Evolutionary conservation across 2,329 filamentous ascomycete species (phyloP).

Genomic region (Colletotrichum endophyticum): DNA sequence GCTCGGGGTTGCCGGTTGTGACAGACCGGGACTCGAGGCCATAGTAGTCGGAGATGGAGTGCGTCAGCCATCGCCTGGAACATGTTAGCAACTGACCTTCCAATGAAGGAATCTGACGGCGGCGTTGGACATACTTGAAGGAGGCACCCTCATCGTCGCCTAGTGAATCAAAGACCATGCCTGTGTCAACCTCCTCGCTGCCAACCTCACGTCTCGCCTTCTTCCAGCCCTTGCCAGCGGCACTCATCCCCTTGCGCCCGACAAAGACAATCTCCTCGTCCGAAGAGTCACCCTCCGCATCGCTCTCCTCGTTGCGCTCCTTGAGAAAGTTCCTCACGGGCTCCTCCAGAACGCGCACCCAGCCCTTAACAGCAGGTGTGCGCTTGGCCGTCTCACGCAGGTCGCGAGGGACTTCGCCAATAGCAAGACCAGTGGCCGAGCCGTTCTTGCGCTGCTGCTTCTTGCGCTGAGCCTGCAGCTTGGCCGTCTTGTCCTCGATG

Average conservation of each 20-base stretch:
- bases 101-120: no score
- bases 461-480: conserved; percentile 47
- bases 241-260: conserved; percentile 69
- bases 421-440: conserved; percentile 46
- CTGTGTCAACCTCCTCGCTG: conserved; percentile 64
- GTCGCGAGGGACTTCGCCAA: conserved; percentile 75
- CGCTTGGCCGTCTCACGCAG: conserved; percentile 83
- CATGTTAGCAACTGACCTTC: conserved; percentile 5
- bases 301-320: conserved; percentile 43
- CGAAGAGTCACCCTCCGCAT: conserved; percentile 46
- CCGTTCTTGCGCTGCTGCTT: conserved; percentile 47
- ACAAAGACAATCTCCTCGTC: conserved; percentile 95
- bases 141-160: conserved; percentile 77
- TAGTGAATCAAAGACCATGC: conserved; percentile 80
- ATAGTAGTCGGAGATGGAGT: conserved; percentile 92
- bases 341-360: conserved; percentile 84
- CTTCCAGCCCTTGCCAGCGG: conserved; percentile 48
- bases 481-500: conserved; percentile 51
- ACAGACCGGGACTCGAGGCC: conserved; percentile 85
- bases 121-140: conserved; percentile 71
- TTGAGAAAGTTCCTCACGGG: conserved; percentile 80
- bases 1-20: conserved; percentile 71
- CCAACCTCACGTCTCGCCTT: conserved; percentile 56
- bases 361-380: conserved; percentile 75
- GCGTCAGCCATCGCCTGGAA: conserved; percentile 86